Evolutionary conservation across 2,329 filamentous ascomycete species (phyloP), one percentile per base, ranked within the genome.

Genomic region (Ophiostoma tasmaniense): DNA sequence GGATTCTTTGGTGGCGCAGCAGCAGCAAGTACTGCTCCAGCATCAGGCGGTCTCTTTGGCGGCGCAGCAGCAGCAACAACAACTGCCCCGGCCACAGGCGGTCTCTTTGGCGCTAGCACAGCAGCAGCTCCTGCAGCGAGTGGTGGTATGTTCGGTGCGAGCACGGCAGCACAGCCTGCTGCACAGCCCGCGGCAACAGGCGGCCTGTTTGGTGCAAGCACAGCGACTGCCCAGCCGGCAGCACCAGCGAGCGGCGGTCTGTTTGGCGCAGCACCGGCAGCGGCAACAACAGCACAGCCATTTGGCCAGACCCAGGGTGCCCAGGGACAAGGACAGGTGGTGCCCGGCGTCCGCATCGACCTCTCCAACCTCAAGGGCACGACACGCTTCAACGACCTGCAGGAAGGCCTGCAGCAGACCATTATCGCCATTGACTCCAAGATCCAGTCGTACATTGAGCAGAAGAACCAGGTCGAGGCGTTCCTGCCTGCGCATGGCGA

Each of bases 321-420:
- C 13, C 30, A 33, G 5, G 39, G 37, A 13, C 42, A 45, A n/a
- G 22, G 22, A 11, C 64, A 66, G 73, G 83, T 81, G 17, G 83
- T 89, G 20, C 88, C 89, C 0, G 91, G 90, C 22, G 90, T 92
- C 22, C 89, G 90, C 75, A 90, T 96, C 74, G 91, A 95, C 78
- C 80, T 91, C 67, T 86, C 86, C 74, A 91, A 91, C 76, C 82
- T 98, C 71, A 88, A 92, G 67, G 90, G 90, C 20, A 96, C 93
- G 0, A 97, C 93, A 3, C 91, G 95, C 71, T 97, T 95, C 81
- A 92, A 93, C 76, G 94, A 97, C 78, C 88, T 97, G 35, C 87
- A 91, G 71, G 90, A 94, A 73, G 87, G 91, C 37, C 82, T 97
- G 20, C 92, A 96, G 76, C 86, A 88, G 71, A 81, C 92, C 73